phyloP scores from a whole-genome alignment of 2,329 filamentous ascomycete genomes.

The Colletotrichum godetiae region DNA sequence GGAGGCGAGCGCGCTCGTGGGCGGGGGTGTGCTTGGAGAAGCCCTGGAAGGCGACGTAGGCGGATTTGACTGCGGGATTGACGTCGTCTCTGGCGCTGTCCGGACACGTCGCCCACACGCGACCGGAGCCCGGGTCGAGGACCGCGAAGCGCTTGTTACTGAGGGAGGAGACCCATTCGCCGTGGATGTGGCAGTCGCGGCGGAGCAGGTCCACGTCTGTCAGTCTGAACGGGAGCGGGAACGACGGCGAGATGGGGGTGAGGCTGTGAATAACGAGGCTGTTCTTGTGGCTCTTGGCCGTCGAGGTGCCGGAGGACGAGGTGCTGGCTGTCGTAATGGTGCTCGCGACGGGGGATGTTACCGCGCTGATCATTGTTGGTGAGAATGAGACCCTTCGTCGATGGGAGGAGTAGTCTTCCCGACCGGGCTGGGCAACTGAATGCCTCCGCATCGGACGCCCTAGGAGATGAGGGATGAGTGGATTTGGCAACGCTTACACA shows the following conservation, averaged over 20 bases:
- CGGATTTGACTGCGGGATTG: constrained; percentile 49
- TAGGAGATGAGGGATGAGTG: background rate
- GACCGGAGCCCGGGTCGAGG: constrained; percentile 63
- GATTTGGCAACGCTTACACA: background rate
- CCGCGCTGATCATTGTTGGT: constrained; percentile 26
- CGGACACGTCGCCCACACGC: constrained; percentile 61
- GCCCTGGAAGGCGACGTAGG: constrained; percentile 49
- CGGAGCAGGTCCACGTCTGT: constrained; percentile 59
- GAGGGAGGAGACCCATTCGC: constrained; percentile 57
- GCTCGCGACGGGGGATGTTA: constrained; percentile 19
- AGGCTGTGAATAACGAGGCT: constrained; percentile 14
- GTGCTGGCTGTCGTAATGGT: constrained; percentile 18
- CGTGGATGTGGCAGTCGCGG: constrained; percentile 61
- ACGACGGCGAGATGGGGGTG: background rate
- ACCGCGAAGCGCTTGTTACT: constrained; percentile 62
- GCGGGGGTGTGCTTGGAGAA: constrained; percentile 52
- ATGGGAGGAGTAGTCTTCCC: constrained; percentile 27
- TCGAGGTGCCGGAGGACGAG: constrained; percentile 14
- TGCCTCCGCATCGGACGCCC: constrained; percentile 28
- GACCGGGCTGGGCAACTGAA: constrained; percentile 28
- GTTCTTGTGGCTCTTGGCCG: constrained; percentile 9
- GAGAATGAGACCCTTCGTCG: constrained; percentile 32
- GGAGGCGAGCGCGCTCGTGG: constrained; percentile 46
- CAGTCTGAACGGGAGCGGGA: constrained; percentile 53
- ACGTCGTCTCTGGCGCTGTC: constrained; percentile 56